A percentile compares a stretch with the other conserved stretches of the same genome.
Conservation (phyloP, 805 yeast species). For the Wickerhamia fluorescens region DNA sequence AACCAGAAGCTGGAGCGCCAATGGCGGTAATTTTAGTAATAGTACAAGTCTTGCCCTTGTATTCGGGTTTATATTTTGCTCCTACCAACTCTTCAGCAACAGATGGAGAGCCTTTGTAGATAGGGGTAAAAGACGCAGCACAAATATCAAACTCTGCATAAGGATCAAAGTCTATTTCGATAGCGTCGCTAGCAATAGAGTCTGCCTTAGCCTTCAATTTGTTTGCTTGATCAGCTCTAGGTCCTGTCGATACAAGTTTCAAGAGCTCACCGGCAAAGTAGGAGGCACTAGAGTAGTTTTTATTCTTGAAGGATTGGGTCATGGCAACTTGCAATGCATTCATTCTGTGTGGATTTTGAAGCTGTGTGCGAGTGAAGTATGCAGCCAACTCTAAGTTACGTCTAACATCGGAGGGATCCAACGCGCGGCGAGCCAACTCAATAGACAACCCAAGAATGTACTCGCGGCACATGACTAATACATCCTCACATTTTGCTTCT, state of each 20-base stretch:
- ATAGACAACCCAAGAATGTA: slow-evolving; percentile 89
- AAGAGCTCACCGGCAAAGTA: slow-evolving; percentile 83
- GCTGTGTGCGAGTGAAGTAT: slow-evolving; percentile 80
- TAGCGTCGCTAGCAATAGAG: slow-evolving; percentile 72
- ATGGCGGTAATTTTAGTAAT: slow-evolving; percentile 71
- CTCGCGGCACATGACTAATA: slow-evolving; percentile 72
- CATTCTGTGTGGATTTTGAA: slow-evolving; percentile 76
- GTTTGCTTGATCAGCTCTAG: slow-evolving; percentile 82
- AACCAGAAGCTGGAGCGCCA: slow-evolving; percentile 91
- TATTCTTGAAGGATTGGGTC: slow-evolving; percentile 83
- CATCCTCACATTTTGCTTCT: slow-evolving; percentile 65
- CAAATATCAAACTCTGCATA: slow-evolving; percentile 88
- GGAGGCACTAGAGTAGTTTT: slow-evolving; percentile 83
- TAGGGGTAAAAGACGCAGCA: slow-evolving; percentile 81
- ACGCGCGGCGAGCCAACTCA: slow-evolving; percentile 79
- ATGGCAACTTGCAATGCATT: slow-evolving; percentile 93
- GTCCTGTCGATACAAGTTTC: slow-evolving; percentile 60
- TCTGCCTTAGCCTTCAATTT: slow-evolving; percentile 80
- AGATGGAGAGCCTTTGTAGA: slow-evolving; percentile 65
- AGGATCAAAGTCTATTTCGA: slow-evolving; percentile 89
- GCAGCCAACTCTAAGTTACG: slow-evolving; percentile 94
- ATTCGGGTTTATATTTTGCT: slow-evolving; percentile 72
- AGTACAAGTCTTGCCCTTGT: slow-evolving; percentile 71
- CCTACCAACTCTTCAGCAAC: slow-evolving; percentile 83
- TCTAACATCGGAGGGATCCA: slow-evolving; percentile 64